Evolutionary conservation across 306 rosid genomes (phyloP), one percentile per base, ranked within the genome.

Genomic region (Fragaria iinumae): DNA sequence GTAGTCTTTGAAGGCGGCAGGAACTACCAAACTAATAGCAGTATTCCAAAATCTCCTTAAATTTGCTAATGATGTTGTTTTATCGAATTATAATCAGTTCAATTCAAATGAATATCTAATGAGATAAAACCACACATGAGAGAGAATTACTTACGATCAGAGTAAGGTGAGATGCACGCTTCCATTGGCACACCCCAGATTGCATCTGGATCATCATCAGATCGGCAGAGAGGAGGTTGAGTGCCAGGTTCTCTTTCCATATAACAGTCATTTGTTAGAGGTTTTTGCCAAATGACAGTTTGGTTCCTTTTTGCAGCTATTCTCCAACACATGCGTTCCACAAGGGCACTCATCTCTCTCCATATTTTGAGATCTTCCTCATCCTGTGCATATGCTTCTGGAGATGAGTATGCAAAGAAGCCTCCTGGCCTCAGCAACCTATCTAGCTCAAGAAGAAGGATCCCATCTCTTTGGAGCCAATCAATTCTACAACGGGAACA

Each of bases 401-500:
- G 97, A 71, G 97, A 93, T 53, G 99, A 96, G 88, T 92, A 96
- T 0, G 91, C 97, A 83, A 96, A 96, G 86, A 91, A 93, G 72
- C 99, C 99, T 71, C 94, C 97, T 4, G 96, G 96, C 80, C 93
- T 87, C 29, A 96, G 92, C 79, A 96, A 60, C 79, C 98, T 88
- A 69, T 96, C 99, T 17, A 96, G 80, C 84, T 96, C 98, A 72
- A 96, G 93, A 80, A 91, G 93, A 83, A 96, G 91, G 80, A 93
- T 86, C 39, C 97, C 99, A 74, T 88, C 99, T 79, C 98, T 87
- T 80, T 96, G 97, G 80, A 96, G 97, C 99, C 98, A 96, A 83
- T 96, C 99, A 66, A 96, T 93, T 81, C 98, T 86, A 83, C 98
- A 96, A 41, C 97, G 99, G 78, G 98, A 95, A 75, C 99, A 96